Base-by-base conservation (phyloP, 140 eudicot species). In the Anethum foeniculum region DNA sequence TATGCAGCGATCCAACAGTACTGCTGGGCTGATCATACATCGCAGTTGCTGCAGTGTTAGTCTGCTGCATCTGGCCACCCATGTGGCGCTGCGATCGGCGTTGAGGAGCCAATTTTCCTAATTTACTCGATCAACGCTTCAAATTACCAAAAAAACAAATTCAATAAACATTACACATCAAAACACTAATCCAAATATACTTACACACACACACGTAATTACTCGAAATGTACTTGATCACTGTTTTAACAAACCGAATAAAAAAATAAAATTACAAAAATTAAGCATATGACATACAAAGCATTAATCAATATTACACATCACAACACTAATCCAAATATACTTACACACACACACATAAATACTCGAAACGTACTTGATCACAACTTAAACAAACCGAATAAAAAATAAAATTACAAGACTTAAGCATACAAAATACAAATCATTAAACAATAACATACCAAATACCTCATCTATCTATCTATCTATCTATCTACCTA, bases 51-150 rank as follows among this genome's bases (percentile, higher is more conserved):
- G 92, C 90, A 48, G 92, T 85, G 85, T 87, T 89, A 88, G 96
- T 89, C 99, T 92, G 99, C 85, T 90, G 97, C 99, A 91, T 90
- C 95, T 95, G 99, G 91, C 99, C 99, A 88, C 97, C 97, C 93
- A 89, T 91, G 96, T 88, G 99, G 99, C 97, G 97, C 97, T 92
- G 97, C 68, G 92, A 84, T 83, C 97, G 81, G 86, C 97, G 93
- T 90, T 92, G 97, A 14, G 99, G 97, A 83, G 97, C 99, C 99
- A 95, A 95, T 84, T 85, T 86, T 81, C 87, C 54, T 78, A 88
- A 83, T 80, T 78, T 81, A 65, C 64, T 83, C 34, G 80, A 80
- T 62, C 88, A 77, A 43, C 44, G 41, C 86, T 85, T 77, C 85
- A 80, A 81, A 38, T 76, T 54, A 78, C 80, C 44, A 34, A 68